These are phyloP conservation scores for Lodderomyces theae DNA, from an alignment of 1,139 yeast species.

Conservation along the genomic window DNA sequence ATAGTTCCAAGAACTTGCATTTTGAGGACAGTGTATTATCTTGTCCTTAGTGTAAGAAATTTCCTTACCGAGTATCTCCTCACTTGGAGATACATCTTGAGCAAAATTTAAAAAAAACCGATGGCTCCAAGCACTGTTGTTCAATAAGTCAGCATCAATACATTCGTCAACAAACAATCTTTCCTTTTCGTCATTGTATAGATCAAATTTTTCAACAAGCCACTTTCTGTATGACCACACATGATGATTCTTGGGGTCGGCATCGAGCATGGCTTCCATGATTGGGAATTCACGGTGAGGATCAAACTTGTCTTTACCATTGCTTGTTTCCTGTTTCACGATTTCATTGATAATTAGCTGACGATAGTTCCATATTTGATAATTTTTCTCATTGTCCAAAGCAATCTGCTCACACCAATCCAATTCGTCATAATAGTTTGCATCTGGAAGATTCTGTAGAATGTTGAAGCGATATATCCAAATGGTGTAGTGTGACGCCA, in stretches of 20 bases:
- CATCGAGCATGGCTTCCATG: constrained; percentile 62
- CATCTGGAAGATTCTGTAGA: constrained; percentile 36
- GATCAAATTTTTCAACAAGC: constrained; percentile 57
- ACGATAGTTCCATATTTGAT: constrained; percentile 95
- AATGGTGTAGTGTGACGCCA: constrained; percentile 90
- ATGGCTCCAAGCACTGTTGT: constrained; percentile 94
- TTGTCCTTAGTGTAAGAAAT: constrained; percentile 42
- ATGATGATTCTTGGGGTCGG: constrained; percentile 88
- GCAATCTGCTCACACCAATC: constrained; percentile 81
- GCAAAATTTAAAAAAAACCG: constrained; percentile 58
- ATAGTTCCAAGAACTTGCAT: constrained; percentile 88
- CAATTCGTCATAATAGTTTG: constrained; percentile 48
- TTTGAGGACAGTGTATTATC: constrained; percentile 68
- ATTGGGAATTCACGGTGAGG: constrained; percentile 61
- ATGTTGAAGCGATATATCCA: constrained; percentile 79
- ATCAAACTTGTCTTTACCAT: constrained; percentile 28
- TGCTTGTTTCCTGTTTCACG: constrained; percentile 12
- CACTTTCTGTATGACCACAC: constrained; percentile 93
- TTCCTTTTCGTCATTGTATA: constrained; percentile 48
- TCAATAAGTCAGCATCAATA: constrained; percentile 65
- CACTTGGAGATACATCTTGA: constrained; percentile 15
- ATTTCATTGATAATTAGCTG: constrained; percentile 51
- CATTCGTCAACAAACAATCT: constrained; percentile 48
- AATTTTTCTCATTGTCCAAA: constrained; percentile 77
- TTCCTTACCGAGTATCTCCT: constrained; percentile 21